Conservation (phyloP, 352 stramenopile species). For the Blastocystis sp. region DNA sequence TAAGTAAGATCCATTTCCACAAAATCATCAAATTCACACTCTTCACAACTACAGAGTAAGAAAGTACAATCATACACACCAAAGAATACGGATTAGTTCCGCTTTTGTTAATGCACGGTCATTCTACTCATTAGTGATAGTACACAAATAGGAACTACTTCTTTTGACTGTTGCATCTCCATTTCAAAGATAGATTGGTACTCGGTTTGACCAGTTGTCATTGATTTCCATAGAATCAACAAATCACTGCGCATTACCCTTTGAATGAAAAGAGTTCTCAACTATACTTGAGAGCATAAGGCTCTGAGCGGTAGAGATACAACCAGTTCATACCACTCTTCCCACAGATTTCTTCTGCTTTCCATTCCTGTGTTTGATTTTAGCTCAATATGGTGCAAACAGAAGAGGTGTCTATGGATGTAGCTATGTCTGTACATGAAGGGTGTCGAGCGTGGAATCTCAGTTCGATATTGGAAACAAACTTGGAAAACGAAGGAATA, state of each 20-base stretch:
- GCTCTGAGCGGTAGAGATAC: too few relatives aligned
- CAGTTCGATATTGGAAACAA: neutral
- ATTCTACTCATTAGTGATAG: neutral
- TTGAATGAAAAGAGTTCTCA: too few relatives aligned
- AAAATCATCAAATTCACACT: constrained; percentile 37
- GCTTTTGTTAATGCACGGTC: neutral
- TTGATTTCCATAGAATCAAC: neutral
- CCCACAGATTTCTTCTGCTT: neutral
- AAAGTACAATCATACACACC: neutral
- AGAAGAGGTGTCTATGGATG: constrained; percentile 43
- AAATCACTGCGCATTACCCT: neutral
- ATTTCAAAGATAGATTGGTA: neutral
- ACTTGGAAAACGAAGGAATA: constrained; percentile 51
- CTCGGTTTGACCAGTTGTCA: neutral
- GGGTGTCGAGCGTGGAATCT: constrained; percentile 36
- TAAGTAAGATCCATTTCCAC: constrained; percentile 25
- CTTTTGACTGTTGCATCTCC: neutral
- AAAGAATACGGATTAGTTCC: neutral
- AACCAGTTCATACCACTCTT: neutral
- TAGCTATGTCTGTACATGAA: constrained; percentile 35
- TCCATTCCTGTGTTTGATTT: neutral
- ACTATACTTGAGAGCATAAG: too few relatives aligned
- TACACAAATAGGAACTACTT: neutral
- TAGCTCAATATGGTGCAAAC: neutral
- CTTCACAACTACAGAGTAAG: constrained; percentile 11